Evolutionary conservation across 306 rosid genomes (phyloP).

Genomic region (Cyclanthera cordifolia): DNA sequence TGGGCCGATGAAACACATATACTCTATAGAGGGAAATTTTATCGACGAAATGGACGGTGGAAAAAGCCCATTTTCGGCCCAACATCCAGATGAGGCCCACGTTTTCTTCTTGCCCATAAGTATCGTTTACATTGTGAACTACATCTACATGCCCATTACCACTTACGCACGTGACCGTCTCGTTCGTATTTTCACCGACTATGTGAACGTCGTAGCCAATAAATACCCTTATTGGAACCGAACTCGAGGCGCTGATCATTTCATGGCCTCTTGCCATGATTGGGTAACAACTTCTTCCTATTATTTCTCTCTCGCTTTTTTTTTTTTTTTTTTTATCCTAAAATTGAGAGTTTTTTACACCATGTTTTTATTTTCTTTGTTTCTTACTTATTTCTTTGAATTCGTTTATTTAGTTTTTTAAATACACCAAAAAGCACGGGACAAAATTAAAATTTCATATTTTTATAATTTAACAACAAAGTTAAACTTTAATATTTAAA

Average conservation of each 20-base stretch:
- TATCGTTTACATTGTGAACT: conserved; percentile 28
- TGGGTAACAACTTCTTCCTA: conserved; percentile 36
- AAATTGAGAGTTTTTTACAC: no score
- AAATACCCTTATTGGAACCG: conserved; percentile 56
- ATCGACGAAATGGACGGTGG: conserved; percentile 41
- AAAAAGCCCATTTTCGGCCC: conserved; percentile 38
- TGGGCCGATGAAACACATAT: conserved; percentile 49
- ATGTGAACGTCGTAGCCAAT: conserved; percentile 29
- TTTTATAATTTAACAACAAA: no score
- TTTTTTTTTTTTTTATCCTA: no score
- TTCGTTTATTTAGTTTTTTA: no score
- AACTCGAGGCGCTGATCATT: conserved; percentile 59
- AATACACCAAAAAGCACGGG: no score
- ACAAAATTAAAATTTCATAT: no score
- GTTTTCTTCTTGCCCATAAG: conserved; percentile 48
- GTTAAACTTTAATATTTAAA: no score
- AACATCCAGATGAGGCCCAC: conserved; percentile 53
- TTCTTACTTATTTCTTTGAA: no score
- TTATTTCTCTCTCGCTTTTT: background rate
- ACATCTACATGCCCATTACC: conserved; percentile 32
- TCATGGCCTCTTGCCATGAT: conserved; percentile 63
- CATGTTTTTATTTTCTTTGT: no score
- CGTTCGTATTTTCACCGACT: conserved; percentile 33
- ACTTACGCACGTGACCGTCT: conserved; percentile 33
- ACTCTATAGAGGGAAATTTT: conserved; percentile 56